Evolutionary conservation across 2,329 filamentous ascomycete genomes (phyloP).

Genomic region (Pseudocercospora cruenta): DNA sequence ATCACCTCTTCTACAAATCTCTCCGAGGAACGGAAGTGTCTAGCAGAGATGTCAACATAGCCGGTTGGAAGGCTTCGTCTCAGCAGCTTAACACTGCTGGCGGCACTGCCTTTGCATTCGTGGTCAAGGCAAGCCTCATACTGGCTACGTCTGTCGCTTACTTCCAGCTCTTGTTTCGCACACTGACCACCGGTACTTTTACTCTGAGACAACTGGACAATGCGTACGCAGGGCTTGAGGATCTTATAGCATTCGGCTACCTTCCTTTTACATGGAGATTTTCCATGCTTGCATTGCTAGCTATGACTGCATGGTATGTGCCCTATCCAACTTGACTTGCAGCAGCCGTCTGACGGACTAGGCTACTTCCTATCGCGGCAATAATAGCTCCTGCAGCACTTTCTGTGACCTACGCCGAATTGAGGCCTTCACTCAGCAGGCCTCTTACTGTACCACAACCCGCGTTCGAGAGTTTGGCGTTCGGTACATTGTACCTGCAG

Average conservation of each 20-base stretch:
- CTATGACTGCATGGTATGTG: not conserved
- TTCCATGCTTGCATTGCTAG: not conserved
- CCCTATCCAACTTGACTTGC: not conserved
- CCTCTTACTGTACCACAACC: conserved; percentile 6
- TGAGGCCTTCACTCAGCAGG: not conserved
- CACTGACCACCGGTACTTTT: not conserved
- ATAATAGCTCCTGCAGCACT: conserved; percentile 12
- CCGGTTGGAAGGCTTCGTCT: not conserved
- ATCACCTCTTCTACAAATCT: conserved; percentile 11
- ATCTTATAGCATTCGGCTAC: not conserved
- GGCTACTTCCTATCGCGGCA: conserved; percentile 14
- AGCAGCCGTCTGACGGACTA: not conserved
- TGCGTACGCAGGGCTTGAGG: not conserved
- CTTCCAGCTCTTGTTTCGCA: not conserved
- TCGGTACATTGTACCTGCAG: not conserved
- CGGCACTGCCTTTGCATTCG: not conserved
- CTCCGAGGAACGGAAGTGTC: not conserved
- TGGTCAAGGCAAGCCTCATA: not conserved
- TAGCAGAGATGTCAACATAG: not conserved
- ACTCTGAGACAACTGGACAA: not conserved
- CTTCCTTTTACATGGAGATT: not conserved
- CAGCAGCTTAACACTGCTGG: not conserved
- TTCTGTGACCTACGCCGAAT: conserved; percentile 5
- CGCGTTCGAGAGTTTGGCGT: conserved; percentile 8
- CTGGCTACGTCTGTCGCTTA: not conserved